Base-by-base conservation (phyloP, 176 grass and related monocot genomes). In the Aechmea fasciata region DNA sequence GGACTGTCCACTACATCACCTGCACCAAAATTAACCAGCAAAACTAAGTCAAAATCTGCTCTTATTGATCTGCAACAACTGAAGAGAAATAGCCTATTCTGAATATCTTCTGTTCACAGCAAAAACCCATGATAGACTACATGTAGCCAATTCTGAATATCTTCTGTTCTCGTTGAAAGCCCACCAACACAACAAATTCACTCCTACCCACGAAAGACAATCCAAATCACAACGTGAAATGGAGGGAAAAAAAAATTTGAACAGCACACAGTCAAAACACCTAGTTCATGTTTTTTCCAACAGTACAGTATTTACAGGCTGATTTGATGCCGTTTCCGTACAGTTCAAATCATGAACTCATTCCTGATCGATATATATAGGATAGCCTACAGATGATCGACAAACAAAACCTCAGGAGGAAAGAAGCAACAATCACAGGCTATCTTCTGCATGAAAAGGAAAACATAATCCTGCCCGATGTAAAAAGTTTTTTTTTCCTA, bases 31-130 rank as follows among this genome's bases (percentile, higher is more conserved):
- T 51, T 49, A 52, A 69, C 63, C 22, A 61, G 50, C 33, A 65
- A 80, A 70, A 73, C 15, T 49, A 69, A 29, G 19, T 71, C 9
- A 0, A 74, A 67, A 50, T 63, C 25, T 19, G 47, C 13, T 61
- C 55, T 61, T n/a, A 61, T 18, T 9, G 55, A 61, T 2, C n/a
- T 18, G 20, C 17, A 61, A 61, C 55, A 61, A 3, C 13, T 19
- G 17, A 61, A 61, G 17, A 61, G 55, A 61, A 61, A 61, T 22
- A 20, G 17, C 55, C 17, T 61, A 61, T 61, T 19, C 4, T 61
- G 55, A 61, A 61, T 61, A 61, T 61, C 17, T 9, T 18, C 10
- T 19, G 20, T 13, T 61, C 55, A 15, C 55, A 20, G 15, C 7
- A 10, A 59, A 7, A 59, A 59, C 14, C 13, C 19, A 59, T 59